These are phyloP conservation scores for Melanopsichium pennsylvanicum DNA, from an alignment of 1,284 basidiomycete species.

Conservation along the genomic window DNA sequence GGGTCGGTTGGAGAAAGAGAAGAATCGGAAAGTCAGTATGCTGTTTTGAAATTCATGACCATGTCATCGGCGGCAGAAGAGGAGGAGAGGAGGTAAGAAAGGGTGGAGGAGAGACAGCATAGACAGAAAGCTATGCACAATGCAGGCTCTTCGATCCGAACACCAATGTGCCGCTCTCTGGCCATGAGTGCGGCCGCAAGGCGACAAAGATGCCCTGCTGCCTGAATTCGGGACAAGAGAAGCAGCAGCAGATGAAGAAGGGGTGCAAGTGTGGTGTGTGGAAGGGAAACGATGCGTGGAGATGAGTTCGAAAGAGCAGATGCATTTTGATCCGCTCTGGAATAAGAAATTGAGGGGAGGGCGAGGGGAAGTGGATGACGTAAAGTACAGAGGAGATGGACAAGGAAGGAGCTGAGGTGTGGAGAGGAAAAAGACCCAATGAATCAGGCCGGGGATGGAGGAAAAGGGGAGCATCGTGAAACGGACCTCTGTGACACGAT, in stretches of 20 bases:
- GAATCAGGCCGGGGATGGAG: background rate
- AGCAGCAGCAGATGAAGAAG: background rate
- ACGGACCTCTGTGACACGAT: slow-evolving; percentile 62
- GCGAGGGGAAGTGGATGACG: too few relatives aligned
- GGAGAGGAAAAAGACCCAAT: background rate
- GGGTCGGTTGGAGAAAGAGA: slow-evolving; percentile 29
- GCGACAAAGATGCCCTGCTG: slow-evolving; percentile 27
- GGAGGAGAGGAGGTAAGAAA: slow-evolving; percentile 3
- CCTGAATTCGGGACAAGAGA: background rate
- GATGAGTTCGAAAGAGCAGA: background rate
- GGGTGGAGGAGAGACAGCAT: slow-evolving; percentile 1
- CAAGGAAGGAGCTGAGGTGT: background rate
- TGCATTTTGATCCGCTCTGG: too few relatives aligned
- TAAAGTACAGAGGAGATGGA: slow-evolving; percentile 1
- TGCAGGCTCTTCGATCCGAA: background rate
- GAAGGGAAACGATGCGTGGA: background rate
- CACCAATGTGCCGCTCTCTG: slow-evolving; percentile 33
- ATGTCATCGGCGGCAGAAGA: background rate
- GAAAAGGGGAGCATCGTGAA: slow-evolving; percentile 2
- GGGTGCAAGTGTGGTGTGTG: background rate
- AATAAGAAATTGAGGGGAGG: too few relatives aligned
- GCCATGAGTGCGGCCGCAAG: slow-evolving; percentile 45
- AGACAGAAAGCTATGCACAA: too few relatives aligned
- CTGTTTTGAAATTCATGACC: background rate
- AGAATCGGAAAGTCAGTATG: slow-evolving; percentile 42